phyloP scores from a whole-genome alignment of 2,329 filamentous ascomycete genomes.

The Aaosphaeria pasadenensis region DNA sequence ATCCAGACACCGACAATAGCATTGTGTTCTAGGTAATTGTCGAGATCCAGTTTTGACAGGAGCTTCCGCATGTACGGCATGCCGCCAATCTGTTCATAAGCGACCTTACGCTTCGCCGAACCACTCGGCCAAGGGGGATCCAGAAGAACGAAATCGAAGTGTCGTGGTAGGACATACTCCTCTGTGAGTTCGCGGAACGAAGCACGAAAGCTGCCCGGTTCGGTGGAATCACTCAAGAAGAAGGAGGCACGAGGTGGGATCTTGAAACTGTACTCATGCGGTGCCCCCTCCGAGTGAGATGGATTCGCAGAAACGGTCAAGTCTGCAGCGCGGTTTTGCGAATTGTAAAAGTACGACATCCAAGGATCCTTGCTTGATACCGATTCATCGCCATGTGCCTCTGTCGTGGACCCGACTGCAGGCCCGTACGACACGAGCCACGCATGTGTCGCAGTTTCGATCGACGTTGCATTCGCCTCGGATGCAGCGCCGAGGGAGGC shows the following conservation, averaged over 20 bases:
- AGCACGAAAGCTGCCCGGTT: constrained; percentile 34
- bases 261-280: constrained; percentile 29
- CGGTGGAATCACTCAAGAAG: constrained; percentile 48
- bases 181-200: constrained; percentile 35
- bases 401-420: constrained; percentile 13
- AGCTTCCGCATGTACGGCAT: constrained; percentile 47
- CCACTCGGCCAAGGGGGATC: constrained; percentile 83
- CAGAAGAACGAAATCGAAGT: constrained; percentile 67
- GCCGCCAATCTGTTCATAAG: constrained; percentile 45
- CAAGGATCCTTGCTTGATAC: constrained; percentile 18
- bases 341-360: constrained; percentile 29
- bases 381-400: constrained; percentile 5
- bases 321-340: constrained; percentile 17
- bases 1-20: constrained; percentile 69
- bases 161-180: constrained; percentile 41
- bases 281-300: constrained; percentile 2
- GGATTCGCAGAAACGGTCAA: constrained; percentile 17
- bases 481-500: constrained; percentile 24
- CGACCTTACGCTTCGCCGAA: constrained; percentile 62
- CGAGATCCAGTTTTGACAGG: constrained; percentile 46
- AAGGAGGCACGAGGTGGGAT: constrained; percentile 51
- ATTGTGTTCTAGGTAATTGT: constrained; percentile 34
- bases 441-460: constrained; percentile 5
- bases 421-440: constrained; percentile 24
- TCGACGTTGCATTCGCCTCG: constrained; percentile 16